These are phyloP conservation scores for Puccinia hordei DNA, from an alignment of 1,284 basidiomycete genomes.

Conservation along the genomic window DNA sequence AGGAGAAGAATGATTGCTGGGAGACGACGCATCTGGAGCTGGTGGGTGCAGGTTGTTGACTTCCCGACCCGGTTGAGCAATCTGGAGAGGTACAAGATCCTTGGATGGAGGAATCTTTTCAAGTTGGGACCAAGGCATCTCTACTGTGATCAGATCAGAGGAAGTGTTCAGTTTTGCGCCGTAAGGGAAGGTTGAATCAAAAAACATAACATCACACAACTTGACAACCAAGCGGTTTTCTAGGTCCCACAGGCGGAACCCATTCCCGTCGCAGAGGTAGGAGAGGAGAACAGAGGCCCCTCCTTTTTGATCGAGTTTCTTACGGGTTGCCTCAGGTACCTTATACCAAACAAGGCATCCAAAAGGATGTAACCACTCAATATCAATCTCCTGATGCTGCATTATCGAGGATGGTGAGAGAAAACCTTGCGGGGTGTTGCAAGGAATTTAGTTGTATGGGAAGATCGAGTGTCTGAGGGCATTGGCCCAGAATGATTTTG, in stretches of 20 bases:
- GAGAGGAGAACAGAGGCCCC: not conserved
- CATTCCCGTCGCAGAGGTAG: slow-evolving; percentile 10
- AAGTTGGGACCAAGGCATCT: not conserved
- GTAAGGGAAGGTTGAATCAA: slow-evolving; percentile 1
- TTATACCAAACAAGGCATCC: slow-evolving; percentile 13
- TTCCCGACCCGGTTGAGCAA: too few relatives aligned
- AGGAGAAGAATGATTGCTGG: too few relatives aligned
- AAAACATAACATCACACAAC: not conserved
- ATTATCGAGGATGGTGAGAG: too few relatives aligned
- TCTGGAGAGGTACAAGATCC: too few relatives aligned
- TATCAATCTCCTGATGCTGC: too few relatives aligned
- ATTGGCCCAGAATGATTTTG: too few relatives aligned
- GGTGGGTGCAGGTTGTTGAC: too few relatives aligned
- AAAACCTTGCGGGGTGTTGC: too few relatives aligned
- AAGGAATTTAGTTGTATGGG: too few relatives aligned
- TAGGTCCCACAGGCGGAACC: not conserved
- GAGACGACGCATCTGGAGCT: too few relatives aligned
- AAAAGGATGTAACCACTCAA: not conserved
- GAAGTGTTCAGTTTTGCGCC: not conserved
- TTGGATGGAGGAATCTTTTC: too few relatives aligned
- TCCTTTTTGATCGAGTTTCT: not conserved
- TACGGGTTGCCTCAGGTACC: not conserved
- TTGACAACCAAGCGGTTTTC: not conserved
- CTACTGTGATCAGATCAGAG: not conserved
- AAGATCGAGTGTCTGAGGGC: too few relatives aligned